phyloP scores from a whole-genome alignment of 257 asterid species.

The Nemophila menziesii region DNA sequence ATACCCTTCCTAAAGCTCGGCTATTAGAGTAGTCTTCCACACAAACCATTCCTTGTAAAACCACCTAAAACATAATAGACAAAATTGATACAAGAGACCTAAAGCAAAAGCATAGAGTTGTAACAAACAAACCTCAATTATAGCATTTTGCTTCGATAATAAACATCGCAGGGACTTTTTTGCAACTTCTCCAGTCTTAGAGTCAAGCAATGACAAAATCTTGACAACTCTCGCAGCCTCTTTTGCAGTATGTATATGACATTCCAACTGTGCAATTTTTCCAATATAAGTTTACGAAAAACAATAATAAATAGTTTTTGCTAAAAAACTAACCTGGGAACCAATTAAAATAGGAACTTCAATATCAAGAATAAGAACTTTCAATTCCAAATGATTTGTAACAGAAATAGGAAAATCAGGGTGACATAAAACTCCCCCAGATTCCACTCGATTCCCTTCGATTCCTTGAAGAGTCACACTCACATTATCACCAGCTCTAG shows the following conservation, averaged over 20 bases:
- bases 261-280: constrained; percentile 65
- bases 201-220: constrained; percentile 64
- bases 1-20: constrained; percentile 76
- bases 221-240: constrained; percentile 66
- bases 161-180: constrained; percentile 84
- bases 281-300: neutral
- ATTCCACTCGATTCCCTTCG: constrained; percentile 44
- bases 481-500: constrained; percentile 92
- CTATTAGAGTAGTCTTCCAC: constrained; percentile 56
- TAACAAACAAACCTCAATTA: constrained; percentile 56
- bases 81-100: neutral
- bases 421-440: constrained; percentile 89
- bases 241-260: constrained; percentile 78
- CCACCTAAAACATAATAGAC: constrained; percentile 33
- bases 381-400: constrained; percentile 66
- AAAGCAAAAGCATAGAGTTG: neutral
- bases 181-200: constrained; percentile 65
- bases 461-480: constrained; percentile 67
- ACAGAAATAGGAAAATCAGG: constrained; percentile 77
- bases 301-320: neutral
- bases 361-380: constrained; percentile 60
- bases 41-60: constrained; percentile 55
- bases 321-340: constrained; percentile 50
- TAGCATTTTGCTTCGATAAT: constrained; percentile 74
- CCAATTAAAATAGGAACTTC: constrained; percentile 64